A percentile compares a stretch with the other conserved stretches of the same genome.
Evolutionary conservation across 306 rosid species (phyloP).

Genomic region (Abrus pulchellus): DNA sequence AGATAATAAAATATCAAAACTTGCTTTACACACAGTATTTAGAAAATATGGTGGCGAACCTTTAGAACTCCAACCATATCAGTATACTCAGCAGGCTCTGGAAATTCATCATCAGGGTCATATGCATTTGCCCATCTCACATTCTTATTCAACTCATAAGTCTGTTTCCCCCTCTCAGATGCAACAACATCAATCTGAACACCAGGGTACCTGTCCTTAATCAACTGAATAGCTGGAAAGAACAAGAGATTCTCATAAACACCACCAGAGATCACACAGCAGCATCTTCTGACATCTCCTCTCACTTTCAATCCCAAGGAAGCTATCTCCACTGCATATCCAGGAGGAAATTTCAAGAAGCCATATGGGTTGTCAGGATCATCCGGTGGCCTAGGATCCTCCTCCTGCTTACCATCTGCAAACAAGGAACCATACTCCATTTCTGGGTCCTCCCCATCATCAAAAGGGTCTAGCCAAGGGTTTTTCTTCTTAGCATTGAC

Average conservation of each 20-base stretch:
- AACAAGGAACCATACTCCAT: conserved; percentile 79
- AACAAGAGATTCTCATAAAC: conserved; percentile 85
- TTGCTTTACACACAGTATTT: background rate
- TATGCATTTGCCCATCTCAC: conserved; percentile 84
- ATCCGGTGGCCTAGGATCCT: conserved; percentile 82
- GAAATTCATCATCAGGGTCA: conserved; percentile 75
- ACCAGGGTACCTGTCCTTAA: conserved; percentile 89
- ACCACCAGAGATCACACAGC: conserved; percentile 84
- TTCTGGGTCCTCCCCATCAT: conserved; percentile 79
- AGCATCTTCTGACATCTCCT: conserved; percentile 90
- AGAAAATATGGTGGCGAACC: conserved; percentile 58
- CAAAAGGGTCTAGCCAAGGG: conserved; percentile 86
- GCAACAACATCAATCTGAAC: conserved; percentile 75
- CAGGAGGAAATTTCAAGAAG: conserved; percentile 81
- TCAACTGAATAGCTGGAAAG: conserved; percentile 77
- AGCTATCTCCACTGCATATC: conserved; percentile 77
- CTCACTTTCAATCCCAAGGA: conserved; percentile 72
- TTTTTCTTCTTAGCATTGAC: conserved; percentile 67
- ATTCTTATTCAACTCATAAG: conserved; percentile 84
- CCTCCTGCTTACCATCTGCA: conserved; percentile 83
- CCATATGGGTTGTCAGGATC: conserved; percentile 79
- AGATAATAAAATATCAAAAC: conserved; percentile 8
- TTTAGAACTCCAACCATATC: conserved; percentile 81
- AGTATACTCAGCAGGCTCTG: conserved; percentile 83
- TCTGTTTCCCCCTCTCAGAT: conserved; percentile 78